Percentiles rank a stretch among this genome's conserved stretches.
These are phyloP conservation scores for Pythium vanterpoolii DNA, from an alignment of 352 stramenopile genomes.

Conservation along the genomic window DNA sequence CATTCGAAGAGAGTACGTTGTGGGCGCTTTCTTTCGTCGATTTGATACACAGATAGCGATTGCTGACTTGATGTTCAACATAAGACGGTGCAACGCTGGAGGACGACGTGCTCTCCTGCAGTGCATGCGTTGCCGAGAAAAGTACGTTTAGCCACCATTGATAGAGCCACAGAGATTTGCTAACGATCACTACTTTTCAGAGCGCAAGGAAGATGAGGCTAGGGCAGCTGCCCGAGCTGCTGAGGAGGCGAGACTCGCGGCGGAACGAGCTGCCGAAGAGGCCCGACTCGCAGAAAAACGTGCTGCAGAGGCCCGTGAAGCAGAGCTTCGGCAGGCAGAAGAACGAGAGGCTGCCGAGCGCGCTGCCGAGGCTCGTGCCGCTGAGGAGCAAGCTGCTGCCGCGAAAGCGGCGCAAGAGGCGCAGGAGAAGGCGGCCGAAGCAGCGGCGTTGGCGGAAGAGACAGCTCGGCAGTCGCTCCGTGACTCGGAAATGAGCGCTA, in stretches of 20 bases:
- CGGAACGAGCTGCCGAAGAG: constrained; percentile 14
- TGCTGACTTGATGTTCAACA: background rate
- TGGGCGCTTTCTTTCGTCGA: background rate
- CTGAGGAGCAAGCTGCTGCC: constrained; percentile 26
- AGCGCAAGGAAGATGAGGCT: constrained; percentile 29
- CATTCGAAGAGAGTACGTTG: constrained; percentile 53
- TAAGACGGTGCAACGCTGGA: constrained; percentile 46
- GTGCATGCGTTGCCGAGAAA: constrained; percentile 42
- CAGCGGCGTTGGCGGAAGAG: constrained; percentile 16
- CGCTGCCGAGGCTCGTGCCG: constrained; percentile 22
- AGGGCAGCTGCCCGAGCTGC: constrained; percentile 23
- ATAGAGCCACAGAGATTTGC: background rate
- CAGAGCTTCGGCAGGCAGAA: constrained; percentile 25
- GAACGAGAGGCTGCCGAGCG: constrained; percentile 38
- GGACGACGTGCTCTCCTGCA: constrained; percentile 55
- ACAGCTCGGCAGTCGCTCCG: constrained; percentile 13
- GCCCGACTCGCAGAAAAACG: constrained; percentile 31
- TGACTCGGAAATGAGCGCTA: constrained; percentile 20
- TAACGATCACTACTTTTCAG: constrained; percentile 2
- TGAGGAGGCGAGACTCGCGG: constrained; percentile 20
- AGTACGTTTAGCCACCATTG: constrained; percentile 22
- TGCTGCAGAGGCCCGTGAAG: constrained; percentile 23
- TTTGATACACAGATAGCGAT: background rate
- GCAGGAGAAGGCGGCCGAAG: constrained; percentile 14
- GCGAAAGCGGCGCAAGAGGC: constrained; percentile 23